Base-by-base conservation (phyloP, 495 filamentous ascomycete species). In the Thermothielavioides terrestris region DNA sequence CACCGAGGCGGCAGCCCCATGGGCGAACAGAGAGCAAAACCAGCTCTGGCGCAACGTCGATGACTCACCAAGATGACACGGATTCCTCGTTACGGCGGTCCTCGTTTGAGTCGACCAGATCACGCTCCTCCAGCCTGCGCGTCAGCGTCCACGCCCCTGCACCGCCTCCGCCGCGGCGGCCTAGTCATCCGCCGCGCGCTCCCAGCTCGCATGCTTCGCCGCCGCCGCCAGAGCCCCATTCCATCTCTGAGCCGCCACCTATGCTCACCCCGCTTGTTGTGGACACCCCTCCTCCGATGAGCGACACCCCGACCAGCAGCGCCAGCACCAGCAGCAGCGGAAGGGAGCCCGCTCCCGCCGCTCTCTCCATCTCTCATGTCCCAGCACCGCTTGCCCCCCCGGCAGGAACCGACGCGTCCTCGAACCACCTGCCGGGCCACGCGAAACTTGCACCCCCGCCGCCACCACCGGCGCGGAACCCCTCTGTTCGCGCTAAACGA, bases 1-100 rank as follows among this genome's bases (percentile, higher is more conserved):
- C 74, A 7, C 75, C 77, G 3, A 70, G 73, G 23, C 66, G 75
- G 5, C 65, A 72, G 30, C 54, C 60, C 0, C 71, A 77, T 31
- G 62, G 60, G 8, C 63, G 67, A 27, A 64, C 57, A 20, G 69
- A 75, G 35, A 69, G 63, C 50, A 68, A 55, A 51, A 50, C 50
- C 5, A 46, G 52, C 34, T 14, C 60, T 5, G 58, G 55, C 38
- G 35, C 67, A 49, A 14, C 52, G 1, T 15, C 58, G 10, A 31
- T 42, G 12, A 14, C 46, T 12, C 58, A 61, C 2, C 38, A 53
- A 14, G 62, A 57, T 5, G 55, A 61, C 6, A 49, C 61, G 17
- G 70, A 72, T n/a, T 54, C 63, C 27, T 55, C 52, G 14, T 58
- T 64, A 12, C 56, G 62, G 3, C 65, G 71, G 14, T 68, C 70